Base-by-base conservation (phyloP, 257 asterid species). In the Solanum lycopersicoides region DNA sequence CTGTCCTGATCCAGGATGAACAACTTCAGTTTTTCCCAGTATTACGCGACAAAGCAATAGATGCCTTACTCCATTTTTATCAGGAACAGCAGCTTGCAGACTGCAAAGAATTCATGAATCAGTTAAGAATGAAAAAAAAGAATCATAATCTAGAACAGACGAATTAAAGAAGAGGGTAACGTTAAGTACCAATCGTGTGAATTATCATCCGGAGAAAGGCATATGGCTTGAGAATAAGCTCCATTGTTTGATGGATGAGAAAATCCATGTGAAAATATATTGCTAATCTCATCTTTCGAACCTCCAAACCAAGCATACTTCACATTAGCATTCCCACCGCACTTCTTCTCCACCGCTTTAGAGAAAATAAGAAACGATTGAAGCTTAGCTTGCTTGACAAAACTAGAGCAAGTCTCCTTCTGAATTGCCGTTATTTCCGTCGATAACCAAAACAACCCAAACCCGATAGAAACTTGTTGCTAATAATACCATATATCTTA, bases 21-120 rank as follows among this genome's bases (percentile, higher is more conserved):
- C 89, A 37, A 86, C 74, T 83, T 91, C 93, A 87, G 35, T 83
- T 50, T 34, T 86, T 71, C 93, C 93, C 88, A 91, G 11, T 79
- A 91, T 72, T 63, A 91, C 93, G 3, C 93, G 91, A 83, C 93
- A 91, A 84, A 91, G 90, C 86, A 91, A 63, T 37, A 91, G n/a
- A 73, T 91, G 89, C 39, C 86, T 82, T 6, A 86, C 6, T 7
- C 91, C 93, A 63, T 88, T 86, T 63, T 88, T 88, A 84, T 91
- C 91, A 32, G 37, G 72, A 21, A 68, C 88, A 20, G 91, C 88
- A 41, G 28, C 74, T 30, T 88, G 86, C 66, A 86, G 16, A 21
- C 93, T 91, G 87, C 87, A 71, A 10, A 32, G 59, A 16, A 21
- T 0, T 65, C 59, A 39, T n/a, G 45, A 71, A 75, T 23, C 28